Evolutionary conservation across 331 rosid species (phyloP), one percentile per base, ranked within the genome.

Genomic region (Pyrus hybrid): DNA sequence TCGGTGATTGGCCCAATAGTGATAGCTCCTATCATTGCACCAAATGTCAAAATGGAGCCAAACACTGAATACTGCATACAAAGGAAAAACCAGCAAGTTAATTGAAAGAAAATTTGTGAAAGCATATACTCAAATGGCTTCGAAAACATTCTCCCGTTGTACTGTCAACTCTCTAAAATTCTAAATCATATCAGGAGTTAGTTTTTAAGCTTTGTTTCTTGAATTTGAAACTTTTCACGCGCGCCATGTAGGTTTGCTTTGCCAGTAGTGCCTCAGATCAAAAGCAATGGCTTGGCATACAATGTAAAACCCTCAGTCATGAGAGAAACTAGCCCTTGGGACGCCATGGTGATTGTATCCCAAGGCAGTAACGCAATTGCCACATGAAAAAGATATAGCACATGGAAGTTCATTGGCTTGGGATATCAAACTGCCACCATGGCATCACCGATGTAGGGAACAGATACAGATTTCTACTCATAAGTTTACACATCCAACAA

Each of bases 21-120:
- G 43, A 92, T 92, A 53, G 99, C 99, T 1, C 99, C 99, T 58
- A 91, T 77, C 99, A 94, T 94, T 3, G 99, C 99, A 37, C 99
- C 97, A 62, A 92, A 91, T 33, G 99, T 92, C 87, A 94, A 77
- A 69, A 94, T 83, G 83, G 99, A 90, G 67, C 99, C 99, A 74
- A 94, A 90, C 68, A 94, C 72, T 67, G 99, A 88, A 86, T 78
- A 94, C 97, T 92, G 88, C 85, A 74, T 12, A 33, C 43, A 61
- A 5, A 61, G 66, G 8, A 23, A 22, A 26, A 25, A 22, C 32
- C 66, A 61, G 8, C 20, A 26, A 14, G 26, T 57, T n/a, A 57
- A 22, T 13, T 22, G n/a, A 62, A 26, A 62, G 67, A 62, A 62
- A 62, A 62, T 25, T 25, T 62, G 29, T 4, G 4, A 25, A 62